These are phyloP conservation scores for Keithomyces neogunnii DNA, from an alignment of 2,329 filamentous ascomycete species.

Conservation along the genomic window DNA sequence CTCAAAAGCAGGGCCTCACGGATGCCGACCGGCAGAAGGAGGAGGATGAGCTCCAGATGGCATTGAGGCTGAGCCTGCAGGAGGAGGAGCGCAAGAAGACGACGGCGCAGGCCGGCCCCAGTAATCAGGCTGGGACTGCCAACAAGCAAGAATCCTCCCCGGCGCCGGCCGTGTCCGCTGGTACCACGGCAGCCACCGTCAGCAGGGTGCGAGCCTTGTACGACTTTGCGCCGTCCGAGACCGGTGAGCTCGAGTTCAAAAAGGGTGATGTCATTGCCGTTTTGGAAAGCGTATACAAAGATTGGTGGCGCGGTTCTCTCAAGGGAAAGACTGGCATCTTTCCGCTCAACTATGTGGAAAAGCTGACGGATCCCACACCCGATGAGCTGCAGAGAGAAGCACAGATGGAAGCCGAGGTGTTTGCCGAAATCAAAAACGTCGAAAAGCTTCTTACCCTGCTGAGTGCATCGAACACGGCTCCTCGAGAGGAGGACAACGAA, in stretches of 20 bases:
- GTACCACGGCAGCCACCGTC: constrained; percentile 92
- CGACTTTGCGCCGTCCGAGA: constrained; percentile 89
- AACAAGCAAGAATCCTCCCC: constrained; percentile 31
- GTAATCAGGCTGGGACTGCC: constrained; percentile 25
- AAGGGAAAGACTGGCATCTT: constrained; percentile 96
- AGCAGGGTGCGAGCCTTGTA: constrained; percentile 89
- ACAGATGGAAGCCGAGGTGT: constrained; percentile 76
- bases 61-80: constrained; percentile 82
- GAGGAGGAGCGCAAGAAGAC: constrained; percentile 62
- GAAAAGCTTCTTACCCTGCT: constrained; percentile 74
- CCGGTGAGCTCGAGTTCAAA: constrained; percentile 89
- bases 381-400: constrained; percentile 94
- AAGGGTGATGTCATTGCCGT: constrained; percentile 97
- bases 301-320: constrained; percentile 97
- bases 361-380: constrained; percentile 85
- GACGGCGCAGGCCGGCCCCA: constrained; percentile 26
- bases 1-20: constrained; percentile 85
- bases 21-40: constrained; percentile 87
- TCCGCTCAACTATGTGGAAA: constrained; percentile 97
- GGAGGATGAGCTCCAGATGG: constrained; percentile 95
- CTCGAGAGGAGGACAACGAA: constrained; percentile 86
- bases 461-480: constrained; percentile 74
- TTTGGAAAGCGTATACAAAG: constrained; percentile 95
- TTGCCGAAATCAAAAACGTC: constrained; percentile 56
- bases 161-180: constrained; percentile 56